Evolutionary conservation across 2,329 filamentous ascomycete species (phyloP), one percentile per base, ranked within the genome.

Genomic region (Fusarium graminum): DNA sequence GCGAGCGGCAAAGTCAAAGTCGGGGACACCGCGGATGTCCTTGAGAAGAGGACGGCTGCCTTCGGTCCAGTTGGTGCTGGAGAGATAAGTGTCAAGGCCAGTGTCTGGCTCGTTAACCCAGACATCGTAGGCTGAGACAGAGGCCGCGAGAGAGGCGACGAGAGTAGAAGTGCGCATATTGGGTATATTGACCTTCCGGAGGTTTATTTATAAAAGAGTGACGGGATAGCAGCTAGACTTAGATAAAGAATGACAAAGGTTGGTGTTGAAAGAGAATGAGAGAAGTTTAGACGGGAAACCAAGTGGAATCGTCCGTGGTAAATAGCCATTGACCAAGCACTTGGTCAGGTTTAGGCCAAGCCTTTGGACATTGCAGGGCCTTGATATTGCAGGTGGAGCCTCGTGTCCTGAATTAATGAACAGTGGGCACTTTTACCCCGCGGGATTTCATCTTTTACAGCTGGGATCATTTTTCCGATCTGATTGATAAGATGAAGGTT

Each of bases 1-100:
- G 13, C 80, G 77, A 17, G 82, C 82, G 6, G 80, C 80, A 73
- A 77, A 84, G 50, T 85, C 81, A 55, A 85, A 85, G 72, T 85
- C 82, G 9, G 80, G 80, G 13, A 84, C 74, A 13, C 77, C 79
- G 1, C 80, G 75, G 17, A 85, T 80, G 22, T 77, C 75, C 46
- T 78, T 74, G 11, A 84, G 76, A 22, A 72, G 69, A 16, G 81
- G 79, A 10, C 80, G 74, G 7, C 65, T 66, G 22, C 77, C 77
- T 44, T 74, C 68, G 5, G 75, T 76, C 49, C 72, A 77, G 70
- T 77, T 75, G 29, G 67, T 72, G 45, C 67, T 67, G 11, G 47
- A 19, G 14, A 73, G 70, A 52, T 72, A 76, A 3, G 61, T 71
- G 40, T 73, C 61, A 3, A 79, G 63, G 2, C 77, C 77, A 3